Evolutionary conservation across 768 basidiomycete species (phyloP), one percentile per base, ranked within the genome.

Genomic region (Mycena chlorophos): DNA sequence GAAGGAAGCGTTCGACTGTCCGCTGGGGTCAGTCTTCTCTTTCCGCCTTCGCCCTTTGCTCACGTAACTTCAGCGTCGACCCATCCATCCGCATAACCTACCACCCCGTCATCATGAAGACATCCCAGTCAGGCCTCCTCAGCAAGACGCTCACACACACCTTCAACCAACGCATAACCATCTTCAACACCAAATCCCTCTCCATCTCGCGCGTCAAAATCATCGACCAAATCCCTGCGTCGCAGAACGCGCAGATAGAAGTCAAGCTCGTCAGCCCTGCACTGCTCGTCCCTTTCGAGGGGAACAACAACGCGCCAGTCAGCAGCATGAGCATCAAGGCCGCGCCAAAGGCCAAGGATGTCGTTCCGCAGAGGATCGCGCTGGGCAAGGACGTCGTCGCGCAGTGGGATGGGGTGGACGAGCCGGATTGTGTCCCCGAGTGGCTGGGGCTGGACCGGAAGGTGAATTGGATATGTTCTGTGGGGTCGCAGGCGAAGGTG

Each of bases 1-100:
- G 6, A 67, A 74, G 31, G 78, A 79, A 55, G 74, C 62, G 25
- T 79, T 79, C 52, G 73, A 76, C 43, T 78, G 75, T 64, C 69
- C 76, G 5, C 71, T 79, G n/a, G 78, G 78, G 78, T 78, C 60
- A 16, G 72, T 64, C 3, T n/a, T 29, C 51, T 22, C 26, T 51
- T 16, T 51, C 19, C 6, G 13, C 38, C 19, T 8, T 10, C 22
- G 5, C 23, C 26, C 6, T 42, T 29, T 28, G 14, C 34, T 12
- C 25, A 26, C 26, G 28, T 31, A n/a, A 54, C 20, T 31, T 39
- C 46, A 77, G 76, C 3, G 48, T 77, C 19, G 76, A 77, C 56
- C 71, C 74, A 2, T 73, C 77, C 25, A 68, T 78, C 58, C 68
- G 73, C 30, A 64, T 76, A 4, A 75, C 72, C 3, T 77, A 76